Conservation (phyloP, 352 stramenopile species). For the Elongisporangium prolatum region DNA sequence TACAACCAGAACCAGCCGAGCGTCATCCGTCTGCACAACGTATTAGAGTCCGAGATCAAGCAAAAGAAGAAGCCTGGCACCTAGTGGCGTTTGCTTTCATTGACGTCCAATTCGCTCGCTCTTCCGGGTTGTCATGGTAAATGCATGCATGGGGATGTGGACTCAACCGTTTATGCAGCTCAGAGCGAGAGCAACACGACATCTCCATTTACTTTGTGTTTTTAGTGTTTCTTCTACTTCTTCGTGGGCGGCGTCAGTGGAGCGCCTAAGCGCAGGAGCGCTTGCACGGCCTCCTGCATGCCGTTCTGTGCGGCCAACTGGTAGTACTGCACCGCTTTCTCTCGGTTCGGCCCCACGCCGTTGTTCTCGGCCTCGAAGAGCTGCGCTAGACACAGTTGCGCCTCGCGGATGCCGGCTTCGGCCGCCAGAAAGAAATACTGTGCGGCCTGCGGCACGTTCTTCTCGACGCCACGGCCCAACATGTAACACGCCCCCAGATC, state of each 20-base stretch:
- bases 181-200: not conserved
- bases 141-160: conserved; percentile 14
- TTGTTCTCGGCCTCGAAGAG: conserved; percentile 43
- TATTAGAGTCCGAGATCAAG: conserved; percentile 93
- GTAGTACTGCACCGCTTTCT: conserved; percentile 79
- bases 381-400: conserved; percentile 73
- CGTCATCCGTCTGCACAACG: conserved; percentile 92
- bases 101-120: conserved; percentile 3
- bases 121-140: conserved; percentile 22
- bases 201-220: not conserved
- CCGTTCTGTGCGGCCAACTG: conserved; percentile 52
- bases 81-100: conserved; percentile 37
- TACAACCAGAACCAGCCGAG: conserved; percentile 86
- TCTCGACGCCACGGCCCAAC: conserved; percentile 58
- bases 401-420: conserved; percentile 51
- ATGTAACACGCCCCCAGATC: conserved; percentile 78
- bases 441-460: conserved; percentile 47
- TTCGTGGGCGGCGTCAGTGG: conserved; percentile 25
- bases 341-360: conserved; percentile 37
- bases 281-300: conserved; percentile 42
- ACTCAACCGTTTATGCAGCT: not conserved
- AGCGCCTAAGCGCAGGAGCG: conserved; percentile 45
- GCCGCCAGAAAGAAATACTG: conserved; percentile 72
- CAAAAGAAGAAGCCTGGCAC: conserved; percentile 91
- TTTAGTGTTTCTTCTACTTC: conserved; percentile 1